Percentiles rank a stretch among this genome's conserved stretches.
Conservation (phyloP, 2,329 filamentous ascomycete genomes). For the Colletotrichum orbiculare region DNA sequence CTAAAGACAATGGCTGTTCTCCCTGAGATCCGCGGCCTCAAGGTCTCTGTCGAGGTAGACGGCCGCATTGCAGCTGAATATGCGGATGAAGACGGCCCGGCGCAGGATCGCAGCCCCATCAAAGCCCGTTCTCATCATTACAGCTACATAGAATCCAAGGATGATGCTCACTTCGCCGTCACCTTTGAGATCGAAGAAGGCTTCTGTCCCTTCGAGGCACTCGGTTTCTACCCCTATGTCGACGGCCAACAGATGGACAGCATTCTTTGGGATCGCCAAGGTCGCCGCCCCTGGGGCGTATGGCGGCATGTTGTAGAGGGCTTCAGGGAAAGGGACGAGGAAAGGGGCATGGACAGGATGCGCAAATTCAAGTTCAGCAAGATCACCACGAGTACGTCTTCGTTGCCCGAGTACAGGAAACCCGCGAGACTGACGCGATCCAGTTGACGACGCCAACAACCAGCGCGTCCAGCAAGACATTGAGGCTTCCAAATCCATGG, state of each 20-base stretch:
- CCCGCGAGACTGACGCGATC: constrained; percentile 1
- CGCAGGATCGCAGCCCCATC: constrained; percentile 2
- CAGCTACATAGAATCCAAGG: constrained; percentile 40
- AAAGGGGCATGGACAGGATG: constrained; percentile 3
- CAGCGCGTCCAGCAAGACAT: constrained; percentile 26
- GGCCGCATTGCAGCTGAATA: constrained; percentile 39
- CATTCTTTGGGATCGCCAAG: constrained; percentile 7
- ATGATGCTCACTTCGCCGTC: constrained; percentile 37
- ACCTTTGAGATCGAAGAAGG: constrained; percentile 28
- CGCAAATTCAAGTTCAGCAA: constrained; percentile 38
- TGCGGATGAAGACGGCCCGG: constrained; percentile 30
- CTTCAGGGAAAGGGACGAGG: background rate
- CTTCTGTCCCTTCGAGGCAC: constrained; percentile 27
- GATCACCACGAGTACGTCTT: constrained; percentile 35
- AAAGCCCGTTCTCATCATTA: constrained; percentile 6
- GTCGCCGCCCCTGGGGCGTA: background rate
- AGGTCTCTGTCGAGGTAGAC: constrained; percentile 40
- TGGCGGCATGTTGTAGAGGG: constrained; percentile 14
- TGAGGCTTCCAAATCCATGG: constrained; percentile 33
- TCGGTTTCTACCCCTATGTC: constrained; percentile 36
- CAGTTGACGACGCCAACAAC: constrained; percentile 33
- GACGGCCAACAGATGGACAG: constrained; percentile 36
- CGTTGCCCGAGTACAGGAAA: background rate
- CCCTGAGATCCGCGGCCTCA: constrained; percentile 38
- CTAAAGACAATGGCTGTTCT: constrained; percentile 41